Base-by-base conservation (phyloP, 2,329 filamentous ascomycete species). In the Colletotrichum gigasporum region DNA sequence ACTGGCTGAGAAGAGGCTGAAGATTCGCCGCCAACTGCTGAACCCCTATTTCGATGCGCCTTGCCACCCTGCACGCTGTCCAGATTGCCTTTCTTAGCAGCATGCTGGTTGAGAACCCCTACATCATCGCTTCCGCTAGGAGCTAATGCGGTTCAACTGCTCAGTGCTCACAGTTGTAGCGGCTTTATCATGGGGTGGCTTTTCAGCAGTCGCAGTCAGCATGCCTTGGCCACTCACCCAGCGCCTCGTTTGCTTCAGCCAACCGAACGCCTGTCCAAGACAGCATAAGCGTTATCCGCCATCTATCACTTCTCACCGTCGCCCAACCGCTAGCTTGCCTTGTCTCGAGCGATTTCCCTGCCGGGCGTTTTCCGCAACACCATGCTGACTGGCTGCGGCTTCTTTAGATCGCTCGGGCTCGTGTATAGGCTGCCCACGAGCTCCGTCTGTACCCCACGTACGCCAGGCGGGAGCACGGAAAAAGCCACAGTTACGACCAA, bases 51-150 rank as follows among this genome's bases (percentile, higher is more conserved):
- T 58, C 37, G 14, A 26, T 37, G 16, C 30, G 24, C 47, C 22
- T 18, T 32, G 35, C 26, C 39, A 32, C 45, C 35, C 32, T 50
- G 45, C 30, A 26, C 47, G 28, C 42, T 14, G 10, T 39, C 45
- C 45, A 63, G 53, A 52, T 63, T 58, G 24, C 37, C 53, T 63
- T 63, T 44, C 14, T 44, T 28, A 28, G 59, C 28, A 58, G n/a
- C 26, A 42, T 7, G 6, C 34, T 35, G n/a, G 18, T 12, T 28
- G 35, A 24, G 59, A 51, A 57, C 35, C 28, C 18, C 54, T 47
- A 41, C 39, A 30, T 55, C 39, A 52, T 37, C 9, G 14, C 24
- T 18, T 54, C 37, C 52, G 28, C 26, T 24, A 35, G 26, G 6
- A 47, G 52, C 44, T 51, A 52, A 42, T 52, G 37, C 44, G 14